Base-by-base conservation (phyloP, 2,329 filamentous ascomycete genomes). In the Chrysosphaeria jannelii region DNA sequence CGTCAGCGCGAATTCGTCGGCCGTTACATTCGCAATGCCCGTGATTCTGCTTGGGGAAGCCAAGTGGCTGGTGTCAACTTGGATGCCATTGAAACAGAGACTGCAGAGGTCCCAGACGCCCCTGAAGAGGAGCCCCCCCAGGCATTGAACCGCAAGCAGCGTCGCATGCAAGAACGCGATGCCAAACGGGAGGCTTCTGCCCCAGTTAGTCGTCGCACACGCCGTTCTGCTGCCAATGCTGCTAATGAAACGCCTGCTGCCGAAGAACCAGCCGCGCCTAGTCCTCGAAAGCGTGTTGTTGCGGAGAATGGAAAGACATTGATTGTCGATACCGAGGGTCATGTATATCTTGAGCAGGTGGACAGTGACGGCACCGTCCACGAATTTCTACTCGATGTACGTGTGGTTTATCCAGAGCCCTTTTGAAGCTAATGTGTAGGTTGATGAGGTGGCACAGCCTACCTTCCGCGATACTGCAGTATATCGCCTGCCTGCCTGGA, bases 281-380 rank as follows among this genome's bases (percentile, higher is more conserved):
- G 79, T 11, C 55, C 69, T 16, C 75, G 75, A 47, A 89, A 81
- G 54, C 59, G 75, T 17, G 75, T 93, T 10, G 62, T 79, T 13
- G 81, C 79, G 3, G 71, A 90, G 51, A 97, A 97, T 36, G 85
- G 85, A 33, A 97, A 93, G 51, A 56, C 89, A 1, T 51, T 97
- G 18, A 68, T 97, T 26, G 85, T 97, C 4, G 81, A 97, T 44
- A 75, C 74, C 1, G 51, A 69, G 7, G 85, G 85, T 14, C 78
- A 91, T 35, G 85, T 97, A 8, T 97, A 75, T 39, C 53, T 97
- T n/a, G 79, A 93, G 44, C 74, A 89, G 39, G 59, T 75, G 35
- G 75, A 76, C 24, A 78, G 79, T 33, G 75, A 91, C 13, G 85
- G 85, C 25, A 63, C 72, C 26, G 57, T 63, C 15, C 60, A 71